Evolutionary conservation across 805 yeast genomes (phyloP).

Genomic region (Candida alai): DNA sequence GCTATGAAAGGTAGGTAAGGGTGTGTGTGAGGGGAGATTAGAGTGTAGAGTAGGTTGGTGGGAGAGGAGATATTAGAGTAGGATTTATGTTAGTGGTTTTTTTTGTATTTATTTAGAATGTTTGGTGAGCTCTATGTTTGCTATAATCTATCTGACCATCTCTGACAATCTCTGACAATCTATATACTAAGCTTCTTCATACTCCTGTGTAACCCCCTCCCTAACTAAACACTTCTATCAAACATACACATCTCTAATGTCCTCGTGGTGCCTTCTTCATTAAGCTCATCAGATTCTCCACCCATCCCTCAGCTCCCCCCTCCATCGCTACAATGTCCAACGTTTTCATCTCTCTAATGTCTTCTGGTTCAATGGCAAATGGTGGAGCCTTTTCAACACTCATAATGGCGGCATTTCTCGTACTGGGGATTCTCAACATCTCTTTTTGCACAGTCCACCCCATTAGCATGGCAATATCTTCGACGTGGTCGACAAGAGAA

Average conservation of each 20-base stretch:
- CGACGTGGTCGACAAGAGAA: conserved; percentile 81
- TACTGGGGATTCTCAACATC: conserved; percentile 88
- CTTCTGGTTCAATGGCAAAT: conserved; percentile 24
- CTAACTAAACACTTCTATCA: neutral
- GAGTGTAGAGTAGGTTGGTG: no score
- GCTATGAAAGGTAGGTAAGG: no score
- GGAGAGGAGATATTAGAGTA: no score
- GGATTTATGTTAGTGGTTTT: neutral
- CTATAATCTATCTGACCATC: no score
- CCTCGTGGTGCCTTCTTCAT: conserved; percentile 68
- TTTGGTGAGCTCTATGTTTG: no score
- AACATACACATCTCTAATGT: conserved; percentile 41
- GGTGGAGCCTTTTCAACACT: conserved; percentile 44
- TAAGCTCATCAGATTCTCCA: conserved; percentile 70
- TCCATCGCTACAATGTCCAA: conserved; percentile 65
- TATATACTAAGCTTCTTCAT: no score
- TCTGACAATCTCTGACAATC: no score
- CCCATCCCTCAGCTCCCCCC: conserved; percentile 93
- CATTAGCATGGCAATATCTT: conserved; percentile 54
- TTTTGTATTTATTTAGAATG: no score
- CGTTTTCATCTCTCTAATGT: conserved; percentile 37
- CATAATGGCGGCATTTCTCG: conserved; percentile 86
- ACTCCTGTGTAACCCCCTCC: conserved; percentile 1
- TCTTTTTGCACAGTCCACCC: conserved; percentile 89
- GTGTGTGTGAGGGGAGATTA: no score